Base-by-base conservation (phyloP, 164 flowering plant species). In the Litsea cubeba region DNA sequence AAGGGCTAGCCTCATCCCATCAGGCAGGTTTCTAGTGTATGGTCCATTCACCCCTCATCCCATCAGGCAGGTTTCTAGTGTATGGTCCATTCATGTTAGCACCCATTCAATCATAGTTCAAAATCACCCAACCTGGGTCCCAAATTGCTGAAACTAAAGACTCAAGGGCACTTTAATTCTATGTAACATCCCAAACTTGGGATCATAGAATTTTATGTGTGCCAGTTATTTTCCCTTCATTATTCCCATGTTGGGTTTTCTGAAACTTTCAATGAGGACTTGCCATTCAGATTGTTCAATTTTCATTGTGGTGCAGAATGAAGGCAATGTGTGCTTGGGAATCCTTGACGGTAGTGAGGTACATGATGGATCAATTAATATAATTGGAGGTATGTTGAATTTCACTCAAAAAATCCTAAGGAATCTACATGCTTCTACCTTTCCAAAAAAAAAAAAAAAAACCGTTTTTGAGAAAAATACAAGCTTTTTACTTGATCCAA, bases 261-360 rank as follows among this genome's bases (percentile, higher is more conserved):
- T 23, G 15, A 12, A 65, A 14, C 69, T 30, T 65, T 30, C 20
- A 30, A 63, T 12, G 14, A 2, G 28, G 66, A 63, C 28, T 18
- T 65, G 8, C 28, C 28, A 5, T 18, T 18, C n/a, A 26, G 49
- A 26, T 28, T 18, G 17, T 63, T 7, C 66, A 66, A 28, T 60
- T 58, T 57, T 3, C 22, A 22, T 18, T 15, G 74, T 25, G 66
- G 20, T 81, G 83, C 88, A 90, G 97, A 78, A 75, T 20, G 83
- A 87, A 74, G 94, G 97, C 65, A 89, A 90, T 75, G 86, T 90
- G 23, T 91, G 97, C 79, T 84, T 91, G 83, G 97, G 94, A 22
- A 84, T 90, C 63, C 90, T 91, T 71, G 91, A 91, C 77, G 97
- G 94, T 71, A 88, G 89, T 77, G 51, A 83, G 11, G 86, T 90